A percentile compares a stretch with the other conserved stretches of the same genome.
Evolutionary conservation across 176 grass and related monocot genomes (phyloP).

Genomic region (Oryza punctata): DNA sequence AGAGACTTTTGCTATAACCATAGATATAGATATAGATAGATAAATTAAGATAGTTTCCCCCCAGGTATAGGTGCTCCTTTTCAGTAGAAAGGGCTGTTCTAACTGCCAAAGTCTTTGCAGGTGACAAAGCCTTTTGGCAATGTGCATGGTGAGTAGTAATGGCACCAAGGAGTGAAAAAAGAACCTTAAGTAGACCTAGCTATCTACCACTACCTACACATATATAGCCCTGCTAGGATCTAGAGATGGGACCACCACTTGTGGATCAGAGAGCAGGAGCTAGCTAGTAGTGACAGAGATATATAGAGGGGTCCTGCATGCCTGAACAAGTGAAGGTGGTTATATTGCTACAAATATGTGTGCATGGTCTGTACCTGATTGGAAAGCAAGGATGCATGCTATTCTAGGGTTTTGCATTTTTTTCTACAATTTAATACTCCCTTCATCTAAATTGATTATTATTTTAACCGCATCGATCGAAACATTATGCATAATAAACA

Average conservation of each 20-base stretch:
- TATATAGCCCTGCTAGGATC: not conserved
- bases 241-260: slow-evolving; percentile 12
- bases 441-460: no score
- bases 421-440: no score
- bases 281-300: not conserved
- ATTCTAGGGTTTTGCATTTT: not conserved
- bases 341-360: slow-evolving; percentile 32
- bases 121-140: slow-evolving; percentile 33
- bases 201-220: not conserved
- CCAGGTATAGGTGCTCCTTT: slow-evolving; percentile 27
- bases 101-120: slow-evolving; percentile 36
- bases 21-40: not conserved
- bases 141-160: slow-evolving; percentile 28
- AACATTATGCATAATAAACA: no score
- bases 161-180: slow-evolving; percentile 4
- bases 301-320: slow-evolving; percentile 9
- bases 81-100: slow-evolving; percentile 34
- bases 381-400: slow-evolving; percentile 11
- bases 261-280: not conserved
- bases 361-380: slow-evolving; percentile 17
- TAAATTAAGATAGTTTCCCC: no score
- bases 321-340: slow-evolving; percentile 13
- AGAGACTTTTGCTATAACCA: not conserved
- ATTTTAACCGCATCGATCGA: no score
- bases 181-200: not conserved